Conservation (phyloP, 1,284 basidiomycete genomes). For the Anthracocystis setariae region DNA sequence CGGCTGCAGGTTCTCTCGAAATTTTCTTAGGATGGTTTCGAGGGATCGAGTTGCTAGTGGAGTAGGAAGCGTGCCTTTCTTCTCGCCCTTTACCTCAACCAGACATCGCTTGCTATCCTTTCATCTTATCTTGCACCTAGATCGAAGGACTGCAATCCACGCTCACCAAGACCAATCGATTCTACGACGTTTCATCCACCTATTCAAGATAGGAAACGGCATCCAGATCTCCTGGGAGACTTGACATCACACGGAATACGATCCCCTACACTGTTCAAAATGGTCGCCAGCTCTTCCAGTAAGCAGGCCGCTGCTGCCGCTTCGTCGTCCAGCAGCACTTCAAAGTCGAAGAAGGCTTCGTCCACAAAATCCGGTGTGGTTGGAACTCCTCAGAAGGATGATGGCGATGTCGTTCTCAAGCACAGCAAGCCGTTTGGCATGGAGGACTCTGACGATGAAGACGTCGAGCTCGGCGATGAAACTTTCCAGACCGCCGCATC, state of each 20-base stretch:
- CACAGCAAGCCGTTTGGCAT: slow-evolving; percentile 49
- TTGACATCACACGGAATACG: no score
- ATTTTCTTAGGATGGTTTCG: no score
- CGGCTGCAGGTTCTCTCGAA: not conserved
- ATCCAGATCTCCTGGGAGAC: no score
- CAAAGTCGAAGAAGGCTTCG: slow-evolving; percentile 13
- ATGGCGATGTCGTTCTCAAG: slow-evolving; percentile 20
- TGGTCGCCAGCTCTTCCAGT: slow-evolving; percentile 33
- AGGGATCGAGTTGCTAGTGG: no score
- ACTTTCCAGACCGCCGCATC: slow-evolving; percentile 21
- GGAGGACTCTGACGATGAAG: slow-evolving; percentile 45
- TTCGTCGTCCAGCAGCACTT: slow-evolving; percentile 7
- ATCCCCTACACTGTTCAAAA: not conserved
- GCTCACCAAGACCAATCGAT: no score
- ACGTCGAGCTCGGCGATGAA: slow-evolving; percentile 37
- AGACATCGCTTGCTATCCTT: no score
- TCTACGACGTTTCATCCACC: no score
- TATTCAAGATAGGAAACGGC: no score
- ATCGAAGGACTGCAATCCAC: no score
- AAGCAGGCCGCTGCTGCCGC: slow-evolving; percentile 14
- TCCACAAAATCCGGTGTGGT: slow-evolving; percentile 23
- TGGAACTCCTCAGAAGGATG: slow-evolving; percentile 6
- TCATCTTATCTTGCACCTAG: no score
- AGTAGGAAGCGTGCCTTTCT: no score
- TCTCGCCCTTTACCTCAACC: no score